phyloP scores from a whole-genome alignment of 2,329 filamentous ascomycete genomes.

The Pseudocercospora vitis region DNA sequence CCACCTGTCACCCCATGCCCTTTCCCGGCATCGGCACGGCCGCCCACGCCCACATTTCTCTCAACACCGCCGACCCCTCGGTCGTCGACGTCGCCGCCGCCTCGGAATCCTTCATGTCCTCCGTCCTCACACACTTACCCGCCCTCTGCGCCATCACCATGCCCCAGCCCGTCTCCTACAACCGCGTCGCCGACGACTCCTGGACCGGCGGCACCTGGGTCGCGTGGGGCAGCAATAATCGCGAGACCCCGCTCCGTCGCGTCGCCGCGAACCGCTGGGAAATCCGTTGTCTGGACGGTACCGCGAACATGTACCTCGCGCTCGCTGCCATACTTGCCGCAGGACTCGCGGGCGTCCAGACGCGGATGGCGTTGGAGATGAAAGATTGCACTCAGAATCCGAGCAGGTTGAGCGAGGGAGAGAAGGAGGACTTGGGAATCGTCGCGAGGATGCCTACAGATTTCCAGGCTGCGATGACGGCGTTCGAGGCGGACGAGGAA shows the following conservation, averaged over 20 bases:
- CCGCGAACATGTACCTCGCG: constrained; percentile 76
- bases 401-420: constrained; percentile 48
- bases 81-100: constrained; percentile 37
- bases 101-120: constrained; percentile 67
- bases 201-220: constrained; percentile 81
- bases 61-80: constrained; percentile 46
- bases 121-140: constrained; percentile 65
- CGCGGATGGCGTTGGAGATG: constrained; percentile 48
- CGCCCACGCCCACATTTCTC: constrained; percentile 68
- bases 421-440: constrained; percentile 57
- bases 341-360: constrained; percentile 57
- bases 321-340: constrained; percentile 61
- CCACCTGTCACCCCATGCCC: constrained; percentile 74
- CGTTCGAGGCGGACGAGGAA: constrained; percentile 41
- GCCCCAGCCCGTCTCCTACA: constrained; percentile 66
- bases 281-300: constrained; percentile 72
- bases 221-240: constrained; percentile 78
- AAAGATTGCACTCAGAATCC: constrained; percentile 59
- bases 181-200: constrained; percentile 64
- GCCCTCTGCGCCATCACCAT: constrained; percentile 70
- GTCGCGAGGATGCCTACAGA: constrained; percentile 54
- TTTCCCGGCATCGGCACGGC: constrained; percentile 63
- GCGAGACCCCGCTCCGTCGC: constrained; percentile 71
- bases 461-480: constrained; percentile 56
- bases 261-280: constrained; percentile 58